These are phyloP conservation scores for Grigorovia transvaalensis DNA, from an alignment of 805 yeast species.

Conservation along the genomic window DNA sequence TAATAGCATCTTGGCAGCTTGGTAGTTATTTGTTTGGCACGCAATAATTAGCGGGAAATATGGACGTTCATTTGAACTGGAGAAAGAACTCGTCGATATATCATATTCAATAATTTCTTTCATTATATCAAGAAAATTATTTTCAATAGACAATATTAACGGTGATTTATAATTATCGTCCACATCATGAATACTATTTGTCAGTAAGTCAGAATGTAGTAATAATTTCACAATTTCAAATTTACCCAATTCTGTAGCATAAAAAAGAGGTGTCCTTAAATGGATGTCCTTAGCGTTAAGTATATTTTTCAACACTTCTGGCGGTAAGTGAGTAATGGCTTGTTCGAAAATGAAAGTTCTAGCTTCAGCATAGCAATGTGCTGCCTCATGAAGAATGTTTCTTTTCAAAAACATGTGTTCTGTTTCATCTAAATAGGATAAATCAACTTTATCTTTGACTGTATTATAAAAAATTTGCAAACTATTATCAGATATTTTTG, in stretches of 20 bases:
- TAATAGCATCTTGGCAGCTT: constrained; percentile 56
- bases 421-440: constrained; percentile 53
- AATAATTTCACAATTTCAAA: constrained; percentile 34
- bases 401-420: constrained; percentile 44
- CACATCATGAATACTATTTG: constrained; percentile 30
- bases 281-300: constrained; percentile 45
- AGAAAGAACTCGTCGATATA: constrained; percentile 14
- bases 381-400: constrained; percentile 65
- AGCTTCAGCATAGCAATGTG: constrained; percentile 22
- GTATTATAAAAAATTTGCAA: constrained; percentile 35
- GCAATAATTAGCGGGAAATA: constrained; percentile 78
- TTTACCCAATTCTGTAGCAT: constrained; percentile 59
- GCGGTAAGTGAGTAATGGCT: constrained; percentile 12
- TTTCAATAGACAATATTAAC: constrained; percentile 64
- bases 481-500: constrained; percentile 50
- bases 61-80: background rate
- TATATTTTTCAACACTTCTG: constrained; percentile 17
- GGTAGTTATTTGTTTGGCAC: constrained; percentile 71
- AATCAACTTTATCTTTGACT: constrained; percentile 38
- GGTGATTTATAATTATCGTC: constrained; percentile 80
- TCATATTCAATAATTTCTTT: constrained; percentile 35
- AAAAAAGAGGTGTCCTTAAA: constrained; percentile 79
- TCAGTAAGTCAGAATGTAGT: constrained; percentile 22
- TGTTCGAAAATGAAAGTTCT: constrained; percentile 23
- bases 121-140: constrained; percentile 48